Base-by-base conservation (phyloP, 2,329 filamentous ascomycete genomes). In the Stromatinia cepivora region DNA sequence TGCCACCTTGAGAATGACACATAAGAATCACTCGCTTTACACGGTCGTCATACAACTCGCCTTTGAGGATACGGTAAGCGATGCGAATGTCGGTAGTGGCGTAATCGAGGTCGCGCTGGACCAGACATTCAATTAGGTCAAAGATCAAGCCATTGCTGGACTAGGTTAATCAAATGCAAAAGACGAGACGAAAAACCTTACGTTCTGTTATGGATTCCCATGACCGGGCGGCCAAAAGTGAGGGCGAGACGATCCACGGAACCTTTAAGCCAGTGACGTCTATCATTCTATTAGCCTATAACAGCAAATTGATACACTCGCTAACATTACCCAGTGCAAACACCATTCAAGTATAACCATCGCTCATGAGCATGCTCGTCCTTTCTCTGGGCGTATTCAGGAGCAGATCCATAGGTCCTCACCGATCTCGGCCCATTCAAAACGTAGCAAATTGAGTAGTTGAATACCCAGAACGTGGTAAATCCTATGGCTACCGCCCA, bases 341-440 rank as follows among this genome's bases (percentile, higher is more conserved):
- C 87, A 0, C 92, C 92, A 75, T 94, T 94, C 65, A 94, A 79
- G 76, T 91, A 94, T n/a, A 94, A 83, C 92, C 92, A 94, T 75
- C 89, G 85, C 79, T 94, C 91, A 66, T 87, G 82, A 15, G 82
- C 81, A 77, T 81, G 79, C n/a, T 76, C 82, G 0, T 82, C 78
- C 3, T 80, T 79, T n/a, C 72, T 81, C 0, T 82, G 78, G 1
- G 87, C 83, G 71, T 85, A 87, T 67, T 85, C 80, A 3, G 83
- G 80, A 54, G 86, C 82, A 1, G 87, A 88, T 25, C 79, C 78
- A 73, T 85, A 88, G 3, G 82, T 81, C 63, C 82, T 17, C 34
- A 34, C 42, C 11, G 13, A 79, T 4, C 79, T 76, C 9, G 73
- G 77, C n/a, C 87, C 83, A 72, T 90, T 90, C 64, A 87, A 77